These are phyloP conservation scores for Erucastrum elatum DNA, from an alignment of 345 rosid genomes.

Conservation along the genomic window DNA sequence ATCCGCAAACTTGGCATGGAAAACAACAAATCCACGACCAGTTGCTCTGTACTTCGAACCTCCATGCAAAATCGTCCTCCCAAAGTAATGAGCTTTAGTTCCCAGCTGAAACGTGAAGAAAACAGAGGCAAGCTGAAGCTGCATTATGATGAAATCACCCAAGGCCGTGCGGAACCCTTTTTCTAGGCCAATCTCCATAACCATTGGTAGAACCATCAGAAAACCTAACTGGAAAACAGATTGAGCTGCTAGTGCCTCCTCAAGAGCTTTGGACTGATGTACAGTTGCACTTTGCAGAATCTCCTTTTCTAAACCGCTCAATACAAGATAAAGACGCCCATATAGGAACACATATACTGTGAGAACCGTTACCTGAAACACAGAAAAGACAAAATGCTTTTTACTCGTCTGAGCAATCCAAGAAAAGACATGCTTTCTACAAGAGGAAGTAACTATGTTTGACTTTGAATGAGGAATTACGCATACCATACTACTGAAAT, in stretches of 20 bases:
- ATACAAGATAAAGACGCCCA: conserved; percentile 84
- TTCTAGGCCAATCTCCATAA: conserved; percentile 94
- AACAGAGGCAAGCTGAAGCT: conserved; percentile 90
- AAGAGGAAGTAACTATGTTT: background rate
- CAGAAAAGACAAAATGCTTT: background rate
- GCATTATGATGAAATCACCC: conserved; percentile 89
- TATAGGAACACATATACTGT: conserved; percentile 83
- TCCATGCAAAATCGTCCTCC: conserved; percentile 95
- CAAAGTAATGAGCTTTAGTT: conserved; percentile 86
- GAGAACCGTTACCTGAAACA: conserved; percentile 79
- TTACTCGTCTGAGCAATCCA: background rate
- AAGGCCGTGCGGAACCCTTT: conserved; percentile 91
- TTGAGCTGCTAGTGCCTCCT: conserved; percentile 80
- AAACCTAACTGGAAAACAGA: conserved; percentile 87
- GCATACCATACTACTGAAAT: conserved; percentile 92
- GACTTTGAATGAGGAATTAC: background rate
- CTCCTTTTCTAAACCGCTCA: conserved; percentile 85
- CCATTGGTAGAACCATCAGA: conserved; percentile 82
- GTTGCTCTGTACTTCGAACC: conserved; percentile 84
- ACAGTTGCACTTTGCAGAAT: conserved; percentile 56
- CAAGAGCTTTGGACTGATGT: conserved; percentile 77
- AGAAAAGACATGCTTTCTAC: background rate
- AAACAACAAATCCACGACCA: conserved; percentile 89
- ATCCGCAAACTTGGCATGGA: conserved; percentile 85
- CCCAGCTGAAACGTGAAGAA: conserved; percentile 99